Base-by-base conservation (phyloP, 257 asterid species). In the Gentiana straminea region DNA sequence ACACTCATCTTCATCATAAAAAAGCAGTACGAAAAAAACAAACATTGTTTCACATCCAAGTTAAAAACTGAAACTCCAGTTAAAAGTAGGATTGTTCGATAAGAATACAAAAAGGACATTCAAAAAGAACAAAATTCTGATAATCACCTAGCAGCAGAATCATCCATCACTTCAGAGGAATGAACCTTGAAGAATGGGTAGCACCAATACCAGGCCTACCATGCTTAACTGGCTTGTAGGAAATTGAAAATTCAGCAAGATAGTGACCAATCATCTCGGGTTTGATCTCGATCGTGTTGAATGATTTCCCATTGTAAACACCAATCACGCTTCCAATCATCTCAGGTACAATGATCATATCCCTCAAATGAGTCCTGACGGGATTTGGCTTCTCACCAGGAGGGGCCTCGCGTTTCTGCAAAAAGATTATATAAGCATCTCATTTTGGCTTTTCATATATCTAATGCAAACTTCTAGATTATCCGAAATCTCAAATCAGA, bases 131-230 rank as follows among this genome's bases (percentile, higher is more conserved):
- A 62, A 52, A 62, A 62, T 43, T 52, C 33, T n/a, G 9, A 62
- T 35, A 46, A 54, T n/a, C 58, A 24, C 33, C 60, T 2, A 35
- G 54, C 5, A 3, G 55, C 32, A 33, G 51, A 4, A 48, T 5
- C 48, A 33, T 12, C 32, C 1, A 38, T 75, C 72, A 86, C 83
- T 86, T 86, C 35, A 86, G 88, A 37, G 94, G 94, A 64, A 86
- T 86, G 69, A 86, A 86, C 75, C 95, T 74, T 41, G 95, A 86
- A 33, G 95, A 86, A 75, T 86, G 95, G 49, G 95, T 86, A 7
- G 95, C 95, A 66, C 94, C 95, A 62, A 86, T 83, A 77, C 93
- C 93, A 0, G 95, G 95, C 62, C 95, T 80, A 45, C 95, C 95
- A 15, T 86, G 95, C 82, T 83, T 86, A 33, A 84, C 94, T 0